phyloP scores from a whole-genome alignment of 2,329 filamentous ascomycete genomes.

The Albifimbria verrucaria region DNA sequence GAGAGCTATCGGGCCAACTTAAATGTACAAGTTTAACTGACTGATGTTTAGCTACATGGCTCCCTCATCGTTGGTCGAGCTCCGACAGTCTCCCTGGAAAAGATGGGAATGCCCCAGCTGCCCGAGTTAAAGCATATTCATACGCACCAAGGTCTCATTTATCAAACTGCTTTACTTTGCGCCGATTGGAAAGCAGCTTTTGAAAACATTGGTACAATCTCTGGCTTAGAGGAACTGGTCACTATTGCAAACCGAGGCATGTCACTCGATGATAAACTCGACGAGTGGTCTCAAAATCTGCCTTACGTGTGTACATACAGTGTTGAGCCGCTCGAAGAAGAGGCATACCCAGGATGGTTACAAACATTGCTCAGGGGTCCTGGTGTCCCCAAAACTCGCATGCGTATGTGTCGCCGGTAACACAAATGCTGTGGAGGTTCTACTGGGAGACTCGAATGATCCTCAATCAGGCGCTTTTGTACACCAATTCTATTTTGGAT shows the following conservation, averaged over 20 bases:
- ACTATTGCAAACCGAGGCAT: neutral
- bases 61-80: neutral
- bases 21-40: neutral
- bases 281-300: neutral
- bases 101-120: neutral
- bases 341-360: neutral
- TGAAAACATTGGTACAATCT: neutral
- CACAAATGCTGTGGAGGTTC: constrained; percentile 5
- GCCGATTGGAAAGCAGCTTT: neutral
- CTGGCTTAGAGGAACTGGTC: neutral
- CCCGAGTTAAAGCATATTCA: neutral
- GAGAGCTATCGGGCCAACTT: neutral
- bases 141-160: neutral
- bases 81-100: neutral
- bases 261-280: neutral
- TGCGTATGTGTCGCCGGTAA: neutral
- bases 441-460: constrained; percentile 4
- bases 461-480: constrained; percentile 3
- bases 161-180: neutral
- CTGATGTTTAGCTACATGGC: neutral
- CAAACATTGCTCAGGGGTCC: neutral
- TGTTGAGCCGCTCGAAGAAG: neutral
- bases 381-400: constrained; percentile 1
- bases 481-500: neutral
- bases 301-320: neutral